phyloP scores from a whole-genome alignment of 352 stramenopile species.

The Pythium scleroteichum region DNA sequence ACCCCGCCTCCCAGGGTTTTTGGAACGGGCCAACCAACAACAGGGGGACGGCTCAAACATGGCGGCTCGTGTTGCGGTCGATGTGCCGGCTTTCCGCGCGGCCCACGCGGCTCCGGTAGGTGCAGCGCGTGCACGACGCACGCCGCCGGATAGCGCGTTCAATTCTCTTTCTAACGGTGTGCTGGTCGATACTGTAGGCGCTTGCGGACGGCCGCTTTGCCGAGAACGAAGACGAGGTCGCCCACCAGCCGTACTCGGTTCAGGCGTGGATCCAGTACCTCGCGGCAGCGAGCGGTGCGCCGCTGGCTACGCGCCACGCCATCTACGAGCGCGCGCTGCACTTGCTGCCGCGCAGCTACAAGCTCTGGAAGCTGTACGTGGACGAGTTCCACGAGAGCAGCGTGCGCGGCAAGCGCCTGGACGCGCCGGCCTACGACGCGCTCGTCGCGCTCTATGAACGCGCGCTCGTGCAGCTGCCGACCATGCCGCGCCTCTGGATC shows the following conservation, averaged over 20 bases:
- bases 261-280: constrained; percentile 85
- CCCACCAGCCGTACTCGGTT: constrained; percentile 81
- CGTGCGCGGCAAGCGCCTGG: constrained; percentile 65
- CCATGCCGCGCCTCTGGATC: constrained; percentile 97
- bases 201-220: constrained; percentile 19
- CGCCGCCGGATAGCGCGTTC: neutral
- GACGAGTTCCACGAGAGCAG: constrained; percentile 65
- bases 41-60: constrained; percentile 9
- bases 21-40: constrained; percentile 15
- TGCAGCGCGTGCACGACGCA: neutral
- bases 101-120: constrained; percentile 12
- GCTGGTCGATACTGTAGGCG: constrained; percentile 10
- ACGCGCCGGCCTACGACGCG: constrained; percentile 41
- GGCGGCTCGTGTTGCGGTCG: constrained; percentile 14
- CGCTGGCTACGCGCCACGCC: constrained; percentile 32
- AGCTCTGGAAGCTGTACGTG: constrained; percentile 93
- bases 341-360: constrained; percentile 91
- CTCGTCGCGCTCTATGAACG: constrained; percentile 83
- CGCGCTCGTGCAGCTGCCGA: constrained; percentile 90
- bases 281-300: constrained; percentile 11
- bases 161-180: constrained; percentile 14
- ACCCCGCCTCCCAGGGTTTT: constrained; percentile 6
- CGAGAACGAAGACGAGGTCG: constrained; percentile 86
- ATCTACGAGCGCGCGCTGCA: constrained; percentile 90
- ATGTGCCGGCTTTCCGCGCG: constrained; percentile 8